phyloP scores from a whole-genome alignment of 75 land plant genomes.

The Sequoia sempervirens region DNA sequence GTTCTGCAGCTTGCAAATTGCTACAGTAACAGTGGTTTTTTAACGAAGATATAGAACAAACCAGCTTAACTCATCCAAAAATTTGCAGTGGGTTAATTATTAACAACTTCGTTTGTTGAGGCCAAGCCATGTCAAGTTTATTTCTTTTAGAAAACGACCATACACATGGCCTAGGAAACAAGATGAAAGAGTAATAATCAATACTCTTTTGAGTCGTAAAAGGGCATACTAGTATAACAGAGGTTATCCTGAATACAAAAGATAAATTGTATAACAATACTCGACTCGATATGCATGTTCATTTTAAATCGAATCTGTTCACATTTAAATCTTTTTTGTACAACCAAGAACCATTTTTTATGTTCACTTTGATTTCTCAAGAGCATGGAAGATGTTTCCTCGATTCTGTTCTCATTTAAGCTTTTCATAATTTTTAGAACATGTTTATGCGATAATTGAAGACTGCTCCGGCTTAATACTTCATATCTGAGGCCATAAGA shows the following conservation, averaged over 20 bases:
- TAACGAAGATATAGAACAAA: neutral
- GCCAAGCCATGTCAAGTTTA: neutral
- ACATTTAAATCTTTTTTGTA: too few relatives aligned
- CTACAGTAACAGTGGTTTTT: neutral
- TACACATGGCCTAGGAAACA: neutral
- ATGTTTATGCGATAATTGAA: too few relatives aligned
- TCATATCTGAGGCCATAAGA: too few relatives aligned
- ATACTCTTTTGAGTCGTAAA: too few relatives aligned
- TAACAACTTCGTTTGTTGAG: neutral
- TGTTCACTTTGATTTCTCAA: neutral
- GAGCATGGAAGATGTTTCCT: neutral
- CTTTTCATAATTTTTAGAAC: too few relatives aligned
- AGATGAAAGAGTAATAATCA: neutral
- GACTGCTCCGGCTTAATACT: too few relatives aligned
- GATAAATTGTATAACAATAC: too few relatives aligned
- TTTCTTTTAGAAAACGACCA: neutral
- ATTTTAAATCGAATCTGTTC: neutral
- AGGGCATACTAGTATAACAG: too few relatives aligned
- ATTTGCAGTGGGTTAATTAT: neutral
- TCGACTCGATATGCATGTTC: neutral
- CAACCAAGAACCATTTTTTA: neutral
- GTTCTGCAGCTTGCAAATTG: neutral
- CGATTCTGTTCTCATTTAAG: neutral
- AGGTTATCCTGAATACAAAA: neutral
- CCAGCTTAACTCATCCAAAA: neutral